phyloP scores from a whole-genome alignment of 148 eudicot genomes.

The Arctostaphylos glauca region DNA sequence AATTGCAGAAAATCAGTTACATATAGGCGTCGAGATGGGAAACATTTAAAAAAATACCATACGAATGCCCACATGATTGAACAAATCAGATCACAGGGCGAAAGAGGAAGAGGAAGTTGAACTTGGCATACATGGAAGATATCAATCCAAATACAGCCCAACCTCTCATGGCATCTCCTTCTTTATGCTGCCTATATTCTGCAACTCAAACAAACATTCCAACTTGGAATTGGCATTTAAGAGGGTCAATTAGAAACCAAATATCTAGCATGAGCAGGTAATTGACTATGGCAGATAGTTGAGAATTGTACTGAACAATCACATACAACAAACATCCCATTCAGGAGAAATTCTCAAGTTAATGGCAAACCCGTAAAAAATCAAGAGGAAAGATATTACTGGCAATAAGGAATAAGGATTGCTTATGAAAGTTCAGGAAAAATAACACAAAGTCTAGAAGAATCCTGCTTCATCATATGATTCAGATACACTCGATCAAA shows the following conservation, averaged over 20 bases:
- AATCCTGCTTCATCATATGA: neutral
- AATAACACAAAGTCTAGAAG: neutral
- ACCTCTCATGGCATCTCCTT: conserved; percentile 55
- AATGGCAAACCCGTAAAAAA: neutral
- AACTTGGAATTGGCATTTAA: conserved; percentile 9
- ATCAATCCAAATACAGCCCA: conserved; percentile 87
- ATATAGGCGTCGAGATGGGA: neutral
- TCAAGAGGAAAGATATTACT: neutral
- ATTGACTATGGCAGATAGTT: neutral
- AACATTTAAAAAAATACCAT: neutral
- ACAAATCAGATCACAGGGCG: neutral
- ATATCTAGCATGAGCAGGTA: neutral
- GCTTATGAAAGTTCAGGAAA: neutral
- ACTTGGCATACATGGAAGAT: conserved; percentile 62
- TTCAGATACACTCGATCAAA: neutral
- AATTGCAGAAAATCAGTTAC: neutral
- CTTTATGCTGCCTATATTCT: conserved; percentile 56
- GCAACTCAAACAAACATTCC: conserved; percentile 17
- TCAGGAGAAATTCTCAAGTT: conserved; percentile 5
- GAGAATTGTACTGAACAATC: neutral
- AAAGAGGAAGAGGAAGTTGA: neutral
- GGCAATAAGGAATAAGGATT: neutral
- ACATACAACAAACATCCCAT: conserved; percentile 4
- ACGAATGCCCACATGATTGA: neutral
- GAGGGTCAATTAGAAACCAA: neutral